These are phyloP conservation scores for Zasmidium angulare DNA, from an alignment of 2,329 filamentous ascomycete species.

Conservation along the genomic window DNA sequence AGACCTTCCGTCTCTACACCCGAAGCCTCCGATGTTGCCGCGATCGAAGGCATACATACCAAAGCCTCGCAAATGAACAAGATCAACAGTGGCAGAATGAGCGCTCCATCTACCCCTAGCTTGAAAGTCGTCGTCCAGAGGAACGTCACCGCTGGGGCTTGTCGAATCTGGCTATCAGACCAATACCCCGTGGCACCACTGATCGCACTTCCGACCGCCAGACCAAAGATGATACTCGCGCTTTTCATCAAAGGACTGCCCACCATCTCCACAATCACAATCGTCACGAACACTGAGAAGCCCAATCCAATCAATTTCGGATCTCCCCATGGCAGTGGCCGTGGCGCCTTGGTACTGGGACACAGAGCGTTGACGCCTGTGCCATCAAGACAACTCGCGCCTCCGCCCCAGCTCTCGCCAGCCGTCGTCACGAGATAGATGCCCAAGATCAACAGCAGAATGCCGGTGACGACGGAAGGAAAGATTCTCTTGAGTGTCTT, in stretches of 20 bases:
- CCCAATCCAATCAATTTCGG: constrained; percentile 21
- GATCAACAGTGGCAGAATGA: constrained; percentile 21
- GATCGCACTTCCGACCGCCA: constrained; percentile 22
- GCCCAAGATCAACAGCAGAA: constrained; percentile 17
- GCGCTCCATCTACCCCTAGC: constrained; percentile 18
- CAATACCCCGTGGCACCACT: constrained; percentile 21
- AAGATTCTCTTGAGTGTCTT: constrained; percentile 20
- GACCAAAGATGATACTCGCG: constrained; percentile 20
- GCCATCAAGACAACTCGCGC: constrained; percentile 19
- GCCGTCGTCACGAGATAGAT: constrained; percentile 22
- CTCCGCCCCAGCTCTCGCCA: constrained; percentile 21
- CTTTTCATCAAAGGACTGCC: constrained; percentile 22
- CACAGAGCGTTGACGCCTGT: constrained; percentile 17
- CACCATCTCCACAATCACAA: constrained; percentile 21
- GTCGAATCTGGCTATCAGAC: constrained; percentile 16
- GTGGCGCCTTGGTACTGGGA: constrained; percentile 18
- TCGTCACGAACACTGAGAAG: constrained; percentile 23
- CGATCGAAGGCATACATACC: constrained; percentile 24
- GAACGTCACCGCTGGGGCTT: constrained; percentile 19
- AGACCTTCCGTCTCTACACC: constrained; percentile 17
- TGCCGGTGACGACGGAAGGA: constrained; percentile 17
- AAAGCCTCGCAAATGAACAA: constrained; percentile 23
- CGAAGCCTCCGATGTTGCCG: constrained; percentile 17
- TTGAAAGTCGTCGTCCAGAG: constrained; percentile 20
- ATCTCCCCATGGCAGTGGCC: constrained; percentile 21